Base-by-base conservation (phyloP, 208 protist species). In the Histomonas meleagridis region DNA sequence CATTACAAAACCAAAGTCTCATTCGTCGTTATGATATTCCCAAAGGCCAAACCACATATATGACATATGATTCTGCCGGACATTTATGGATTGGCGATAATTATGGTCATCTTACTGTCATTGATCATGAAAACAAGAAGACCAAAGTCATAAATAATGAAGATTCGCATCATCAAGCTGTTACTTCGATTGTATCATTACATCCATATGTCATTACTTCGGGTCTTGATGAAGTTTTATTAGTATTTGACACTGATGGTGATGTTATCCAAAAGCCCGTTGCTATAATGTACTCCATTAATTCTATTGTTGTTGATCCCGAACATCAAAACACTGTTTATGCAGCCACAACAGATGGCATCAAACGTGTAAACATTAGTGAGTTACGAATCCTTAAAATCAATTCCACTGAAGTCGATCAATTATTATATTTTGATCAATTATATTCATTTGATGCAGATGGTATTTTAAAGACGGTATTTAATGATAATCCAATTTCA, bases 151-250 rank as follows among this genome's bases (percentile, higher is more conserved):
- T 86, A 0, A 55, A 43, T 12, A 46, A 55, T 55, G 23, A 43
- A 55, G 46, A 5, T 26, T 51, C 46, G 5, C 76, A 86, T 28
- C 51, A 7, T 14, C 43, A 86, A 1, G 55, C 46, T 55, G 76
- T 86, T 28, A 86, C 76, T 35, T 12, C 40, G 14, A 86, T 86
- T 55, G 76, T 46, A 18, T 12, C 43, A 40, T 26, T 86, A 23
- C 40, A 14, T 3, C 40, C 43, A 38, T 86, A 86, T 55, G 38
- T 86, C 38, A 23, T 86, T 38, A 55, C 76, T 38, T 43, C 76
- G n/a, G 43, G 40, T n/a, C 26, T 86, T 16, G 76, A 86, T 86
- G 76, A 86, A 86, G 76, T 86, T 55, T 38, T 86, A 57, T n/a
- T 53, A 14, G 46, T 86, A 57, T 86, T 86, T 46, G 46, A 86